Base-by-base conservation (phyloP, 495 filamentous ascomycete genomes). In the Neurospora sp. region DNA sequence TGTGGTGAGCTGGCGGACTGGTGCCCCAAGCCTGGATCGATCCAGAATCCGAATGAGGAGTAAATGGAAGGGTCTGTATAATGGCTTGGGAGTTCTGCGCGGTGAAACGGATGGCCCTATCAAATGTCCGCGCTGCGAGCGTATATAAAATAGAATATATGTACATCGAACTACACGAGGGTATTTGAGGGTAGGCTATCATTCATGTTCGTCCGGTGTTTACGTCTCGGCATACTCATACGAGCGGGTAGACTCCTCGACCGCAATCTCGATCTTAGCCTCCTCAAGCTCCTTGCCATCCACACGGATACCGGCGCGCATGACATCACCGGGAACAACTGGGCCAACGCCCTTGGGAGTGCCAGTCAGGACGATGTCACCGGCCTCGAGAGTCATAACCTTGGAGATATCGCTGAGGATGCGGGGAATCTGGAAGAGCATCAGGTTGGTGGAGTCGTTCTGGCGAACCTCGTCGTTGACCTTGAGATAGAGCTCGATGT, bases 321-420 rank as follows among this genome's bases (percentile, higher is more conserved):
- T 93, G 20, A 94, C 86, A 86, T 99, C 96, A 1, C 96, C 96
- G 3, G 92, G 88, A 70, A 88, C 87, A 14, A 98, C 94, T 27
- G 88, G 86, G 1, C 96, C 96, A 39, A 98, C 96, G 11, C 96
- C 96, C 87, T 98, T 98, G 48, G 96, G 96, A 69, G 96, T 99
- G 48, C 96, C 96, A 38, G 96, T 98, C 75, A 99, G 83, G 44
- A 99, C 89, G 79, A 98, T 88, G 84, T 99, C 96, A 54, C 94
- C 96, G 79, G 91, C 86, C 84, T 97, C 92, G 75, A 99, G 85
- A 5, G 93, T 94, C 92, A 97, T 97, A n/a, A 98, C 93, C 76
- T 89, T 89, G 69, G 92, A 93, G 77, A 98, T 96, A 84, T 98
- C 93, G 74, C 90, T 91, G 80, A 99, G 82, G 70, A 95, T 88